phyloP scores from a whole-genome alignment of 1,139 yeast genomes.

The Candida freyschussii region DNA sequence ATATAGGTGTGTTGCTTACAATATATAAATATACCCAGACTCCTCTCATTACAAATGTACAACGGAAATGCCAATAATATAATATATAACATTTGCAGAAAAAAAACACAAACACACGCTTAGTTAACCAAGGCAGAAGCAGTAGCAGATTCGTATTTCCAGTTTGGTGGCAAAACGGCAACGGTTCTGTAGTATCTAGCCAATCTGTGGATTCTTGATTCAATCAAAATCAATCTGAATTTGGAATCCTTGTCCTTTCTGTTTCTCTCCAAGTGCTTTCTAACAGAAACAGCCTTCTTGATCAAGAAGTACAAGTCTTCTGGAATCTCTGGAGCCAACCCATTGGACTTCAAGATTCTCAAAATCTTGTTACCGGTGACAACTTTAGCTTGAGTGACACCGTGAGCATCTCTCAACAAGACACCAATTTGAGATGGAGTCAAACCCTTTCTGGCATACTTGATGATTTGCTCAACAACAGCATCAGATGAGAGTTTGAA shows the following conservation, averaged over 20 bases:
- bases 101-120: constrained; percentile 28
- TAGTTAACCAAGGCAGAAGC: constrained; percentile 99
- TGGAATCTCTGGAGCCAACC: constrained; percentile 99
- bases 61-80: constrained; percentile 5
- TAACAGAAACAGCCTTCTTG: constrained; percentile 99
- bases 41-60: no score
- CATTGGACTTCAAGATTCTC: constrained; percentile 98
- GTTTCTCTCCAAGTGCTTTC: constrained; percentile 99
- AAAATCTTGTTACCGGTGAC: constrained; percentile 99
- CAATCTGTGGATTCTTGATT: constrained; percentile 99
- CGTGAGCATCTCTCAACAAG: constrained; percentile 99
- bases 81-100: constrained; percentile 8
- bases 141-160: constrained; percentile 99
- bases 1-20: no score
- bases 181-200: constrained; percentile 99
- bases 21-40: no score
- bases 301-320: constrained; percentile 99
- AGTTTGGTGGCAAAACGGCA: constrained; percentile 98
- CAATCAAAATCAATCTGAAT: constrained; percentile 99
- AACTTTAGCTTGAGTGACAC: constrained; percentile 96
- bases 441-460: constrained; percentile 99
- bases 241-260: constrained; percentile 99
- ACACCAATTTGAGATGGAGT: constrained; percentile 99
- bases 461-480: constrained; percentile 96
- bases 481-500: constrained; percentile 95